Conservation (phyloP, 176 grass and related monocot genomes). For the Ampelocalamus luodianensis region DNA sequence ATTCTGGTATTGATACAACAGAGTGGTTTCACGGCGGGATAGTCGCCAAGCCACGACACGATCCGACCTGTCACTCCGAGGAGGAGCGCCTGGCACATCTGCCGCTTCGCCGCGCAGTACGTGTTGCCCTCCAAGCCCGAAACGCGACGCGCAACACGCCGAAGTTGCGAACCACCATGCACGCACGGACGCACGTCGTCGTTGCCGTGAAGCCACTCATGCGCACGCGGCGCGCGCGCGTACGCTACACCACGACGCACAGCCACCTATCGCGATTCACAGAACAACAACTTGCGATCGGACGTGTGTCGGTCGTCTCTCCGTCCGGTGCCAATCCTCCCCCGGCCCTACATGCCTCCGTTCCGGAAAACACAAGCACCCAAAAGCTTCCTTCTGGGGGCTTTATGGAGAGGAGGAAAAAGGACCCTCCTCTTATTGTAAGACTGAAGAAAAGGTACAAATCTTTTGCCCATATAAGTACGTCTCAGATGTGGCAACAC, state of each 20-base stretch:
- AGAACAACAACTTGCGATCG: too few species aligned
- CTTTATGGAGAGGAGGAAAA: background rate
- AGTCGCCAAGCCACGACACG: background rate
- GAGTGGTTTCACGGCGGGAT: background rate
- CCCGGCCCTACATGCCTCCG: constrained; percentile 1
- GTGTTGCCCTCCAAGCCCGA: background rate
- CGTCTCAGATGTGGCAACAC: background rate
- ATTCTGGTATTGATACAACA: background rate
- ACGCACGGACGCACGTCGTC: background rate
- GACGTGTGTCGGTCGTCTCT: background rate
- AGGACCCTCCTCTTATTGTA: background rate
- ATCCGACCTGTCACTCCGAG: background rate
- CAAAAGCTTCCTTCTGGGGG: background rate
- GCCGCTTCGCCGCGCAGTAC: background rate
- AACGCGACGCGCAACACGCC: background rate
- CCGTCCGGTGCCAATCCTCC: background rate
- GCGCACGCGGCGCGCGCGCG: background rate
- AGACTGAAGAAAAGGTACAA: constrained; percentile 4
- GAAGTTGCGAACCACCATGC: background rate
- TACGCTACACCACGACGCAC: background rate
- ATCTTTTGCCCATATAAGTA: background rate
- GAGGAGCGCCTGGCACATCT: background rate
- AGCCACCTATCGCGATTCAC: too few species aligned
- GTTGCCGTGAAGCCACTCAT: constrained; percentile 41
- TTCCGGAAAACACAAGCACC: background rate